Percentiles rank a stretch among this genome's conserved stretches.
Conservation (phyloP, 805 yeast species). For the Yarrowia phangngaensis region DNA sequence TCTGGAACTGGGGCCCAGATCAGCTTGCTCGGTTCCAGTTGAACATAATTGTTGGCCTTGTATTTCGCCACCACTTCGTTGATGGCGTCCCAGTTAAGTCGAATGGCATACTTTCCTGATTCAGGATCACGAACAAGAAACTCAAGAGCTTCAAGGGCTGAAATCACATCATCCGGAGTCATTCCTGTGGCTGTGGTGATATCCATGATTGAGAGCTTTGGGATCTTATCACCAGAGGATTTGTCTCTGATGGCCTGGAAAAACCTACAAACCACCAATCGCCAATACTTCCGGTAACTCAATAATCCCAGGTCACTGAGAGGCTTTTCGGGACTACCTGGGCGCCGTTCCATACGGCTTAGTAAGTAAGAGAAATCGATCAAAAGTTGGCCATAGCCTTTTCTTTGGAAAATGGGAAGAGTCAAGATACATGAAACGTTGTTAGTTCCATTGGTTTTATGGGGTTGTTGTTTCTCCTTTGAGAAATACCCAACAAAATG, state of each 20-base stretch:
- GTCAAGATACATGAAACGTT: slow-evolving; percentile 90
- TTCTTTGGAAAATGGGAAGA: slow-evolving; percentile 78
- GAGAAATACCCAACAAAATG: slow-evolving; percentile 94
- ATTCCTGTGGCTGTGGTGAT: slow-evolving; percentile 74
- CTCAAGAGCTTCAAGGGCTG: slow-evolving; percentile 74
- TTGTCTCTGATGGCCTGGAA: background rate
- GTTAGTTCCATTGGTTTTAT: slow-evolving; percentile 36
- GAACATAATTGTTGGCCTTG: slow-evolving; percentile 52
- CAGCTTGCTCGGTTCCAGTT: slow-evolving; percentile 51
- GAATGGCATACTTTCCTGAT: slow-evolving; percentile 51
- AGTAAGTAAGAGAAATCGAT: slow-evolving; percentile 86
- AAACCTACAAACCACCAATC: slow-evolving; percentile 50
- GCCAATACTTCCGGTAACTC: slow-evolving; percentile 88
- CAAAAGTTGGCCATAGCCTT: slow-evolving; percentile 83
- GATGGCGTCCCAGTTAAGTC: slow-evolving; percentile 48
- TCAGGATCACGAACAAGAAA: slow-evolving; percentile 51
- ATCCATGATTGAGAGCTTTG: slow-evolving; percentile 50
- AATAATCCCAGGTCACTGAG: slow-evolving; percentile 78
- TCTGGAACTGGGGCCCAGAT: slow-evolving; percentile 51
- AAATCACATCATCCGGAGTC: slow-evolving; percentile 79
- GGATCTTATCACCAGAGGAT: background rate
- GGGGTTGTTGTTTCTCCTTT: slow-evolving; percentile 56
- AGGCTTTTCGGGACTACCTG: slow-evolving; percentile 96
- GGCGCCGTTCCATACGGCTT: slow-evolving; percentile 66
- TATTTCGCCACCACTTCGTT: slow-evolving; percentile 47